Evolutionary conservation across 2,329 filamentous ascomycete species (phyloP), one percentile per base, ranked within the genome.

Genomic region (Eutypella sp.): DNA sequence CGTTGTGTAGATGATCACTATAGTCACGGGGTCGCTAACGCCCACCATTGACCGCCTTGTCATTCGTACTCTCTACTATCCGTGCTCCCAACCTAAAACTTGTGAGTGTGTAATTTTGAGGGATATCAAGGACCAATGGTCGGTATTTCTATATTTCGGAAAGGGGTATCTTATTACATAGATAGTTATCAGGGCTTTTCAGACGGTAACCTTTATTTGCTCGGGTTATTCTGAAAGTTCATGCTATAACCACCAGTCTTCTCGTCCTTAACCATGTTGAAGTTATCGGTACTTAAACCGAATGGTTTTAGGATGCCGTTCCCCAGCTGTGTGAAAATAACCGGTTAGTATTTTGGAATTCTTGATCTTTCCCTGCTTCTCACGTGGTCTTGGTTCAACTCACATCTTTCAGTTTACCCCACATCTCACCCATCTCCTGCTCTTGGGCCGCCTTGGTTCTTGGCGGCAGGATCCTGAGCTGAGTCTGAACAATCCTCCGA

Each of bases 291-390:
- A 48, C 87, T 95, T 55, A 99, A 68, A 1, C 93, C 93, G 71
- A 97, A 97, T 1, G 92, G 92, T 63, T 87, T 95, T 42, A 99
- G 65, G 15, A 99, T 81, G 1, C 90, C 89, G 62, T 99, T 96
- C 0, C 93, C 93, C 49, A 99, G 71, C 67, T 87, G 49, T 24
- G 7, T 29, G 29, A 15, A 23, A 24, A 38, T n/a, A n/a, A n/a
- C n/a, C n/a, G n/a, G 20, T 43, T n/a, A 40, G 18, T 9, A 27
- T 41, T n/a, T 9, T 3, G 40, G 57, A 15, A 59, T 51, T 31
- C 41, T 6, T 8, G 16, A 20, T 33, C 11, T 33, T 7, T 33
- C 29, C 13, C 29, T n/a, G 7, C 25, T 13, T 13, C 25, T 13
- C 25, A 7, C 25, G 7, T 13, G 7, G 7, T 29, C 13, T 29